phyloP scores from a whole-genome alignment of 176 grass and related monocot species.

The Metroxylon sagu region DNA sequence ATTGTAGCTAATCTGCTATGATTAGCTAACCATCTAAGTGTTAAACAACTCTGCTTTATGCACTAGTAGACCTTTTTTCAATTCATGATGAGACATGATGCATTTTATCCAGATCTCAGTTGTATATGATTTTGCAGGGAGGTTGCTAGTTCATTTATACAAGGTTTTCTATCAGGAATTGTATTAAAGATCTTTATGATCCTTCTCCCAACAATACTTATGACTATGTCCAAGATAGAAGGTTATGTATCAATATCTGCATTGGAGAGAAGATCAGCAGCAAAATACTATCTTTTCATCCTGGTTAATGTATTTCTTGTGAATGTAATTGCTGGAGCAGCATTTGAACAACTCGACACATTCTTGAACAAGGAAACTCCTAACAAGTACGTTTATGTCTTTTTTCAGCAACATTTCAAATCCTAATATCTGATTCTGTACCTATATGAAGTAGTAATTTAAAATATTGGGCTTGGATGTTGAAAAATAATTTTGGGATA shows the following conservation, averaged over 20 bases:
- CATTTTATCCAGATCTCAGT: constrained; percentile 14
- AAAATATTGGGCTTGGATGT: too few species aligned
- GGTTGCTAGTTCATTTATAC: constrained; percentile 58
- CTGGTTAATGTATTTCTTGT: constrained; percentile 91
- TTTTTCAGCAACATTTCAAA: not conserved
- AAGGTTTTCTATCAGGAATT: constrained; percentile 96
- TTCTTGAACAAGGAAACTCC: constrained; percentile 68
- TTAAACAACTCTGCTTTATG: too few species aligned
- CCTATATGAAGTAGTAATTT: too few species aligned
- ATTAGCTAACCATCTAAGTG: too few species aligned
- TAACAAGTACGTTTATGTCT: constrained; percentile 46
- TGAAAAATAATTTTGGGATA: too few species aligned
- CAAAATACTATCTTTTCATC: constrained; percentile 64
- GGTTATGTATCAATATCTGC: constrained; percentile 59
- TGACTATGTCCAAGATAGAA: constrained; percentile 96
- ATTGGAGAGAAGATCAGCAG: constrained; percentile 75
- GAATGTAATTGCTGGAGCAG: constrained; percentile 91
- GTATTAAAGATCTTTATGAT: constrained; percentile 84
- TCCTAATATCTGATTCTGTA: too few species aligned
- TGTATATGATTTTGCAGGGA: constrained; percentile 48
- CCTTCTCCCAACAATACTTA: constrained; percentile 78
- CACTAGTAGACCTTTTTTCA: too few species aligned
- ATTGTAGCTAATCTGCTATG: too few species aligned
- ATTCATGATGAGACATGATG: too few species aligned
- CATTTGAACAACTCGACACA: constrained; percentile 84